phyloP scores from a whole-genome alignment of 148 eudicot species.

The Vaccinium darrowii region DNA sequence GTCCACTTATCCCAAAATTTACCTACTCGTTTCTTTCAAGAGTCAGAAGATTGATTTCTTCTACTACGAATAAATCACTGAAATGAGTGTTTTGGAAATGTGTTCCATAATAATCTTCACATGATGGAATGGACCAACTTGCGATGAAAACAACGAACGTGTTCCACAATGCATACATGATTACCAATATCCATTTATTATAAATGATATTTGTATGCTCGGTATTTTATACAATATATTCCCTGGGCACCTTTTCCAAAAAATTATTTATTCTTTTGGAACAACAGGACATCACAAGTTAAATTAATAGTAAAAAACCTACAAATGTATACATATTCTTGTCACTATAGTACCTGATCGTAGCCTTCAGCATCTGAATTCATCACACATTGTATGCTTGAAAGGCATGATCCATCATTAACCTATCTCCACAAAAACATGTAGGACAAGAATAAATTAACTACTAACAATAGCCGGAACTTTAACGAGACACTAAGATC shows the following conservation, averaged over 20 bases:
- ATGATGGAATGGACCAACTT: neutral
- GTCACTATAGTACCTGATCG: constrained; percentile 62
- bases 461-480: neutral
- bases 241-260: neutral
- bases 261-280: neutral
- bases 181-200: neutral
- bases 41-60: neutral
- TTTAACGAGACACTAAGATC: neutral
- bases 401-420: constrained; percentile 94
- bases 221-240: neutral
- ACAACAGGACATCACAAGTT: neutral
- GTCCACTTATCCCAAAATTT: neutral
- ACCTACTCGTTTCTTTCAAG: neutral
- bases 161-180: neutral
- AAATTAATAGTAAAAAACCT: neutral
- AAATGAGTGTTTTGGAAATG: neutral
- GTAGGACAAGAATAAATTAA: neutral
- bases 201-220: neutral
- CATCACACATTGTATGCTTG: constrained; percentile 98
- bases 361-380: constrained; percentile 90
- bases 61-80: neutral
- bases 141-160: neutral
- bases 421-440: constrained; percentile 42
- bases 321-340: neutral
- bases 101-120: neutral